These are phyloP conservation scores for Salix udensis DNA, from an alignment of 345 rosid species.

Conservation along the genomic window DNA sequence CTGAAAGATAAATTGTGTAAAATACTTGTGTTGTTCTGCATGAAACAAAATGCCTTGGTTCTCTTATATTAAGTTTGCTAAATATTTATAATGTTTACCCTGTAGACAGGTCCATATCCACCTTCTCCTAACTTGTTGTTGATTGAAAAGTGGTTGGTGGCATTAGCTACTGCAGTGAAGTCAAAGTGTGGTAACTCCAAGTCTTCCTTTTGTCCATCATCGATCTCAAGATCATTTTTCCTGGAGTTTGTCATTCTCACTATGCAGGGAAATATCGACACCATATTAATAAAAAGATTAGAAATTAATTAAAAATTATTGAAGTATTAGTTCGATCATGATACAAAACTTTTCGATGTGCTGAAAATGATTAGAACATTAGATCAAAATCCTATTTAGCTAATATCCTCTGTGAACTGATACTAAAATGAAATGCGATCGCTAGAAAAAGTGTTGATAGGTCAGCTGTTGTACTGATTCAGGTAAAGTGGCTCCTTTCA, in stretches of 20 bases:
- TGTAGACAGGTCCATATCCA: constrained; percentile 10
- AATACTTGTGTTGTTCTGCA: too few relatives aligned
- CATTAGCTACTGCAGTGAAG: background rate
- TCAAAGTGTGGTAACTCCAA: background rate
- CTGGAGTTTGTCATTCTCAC: too few relatives aligned
- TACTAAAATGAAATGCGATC: background rate
- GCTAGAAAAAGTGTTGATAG: too few relatives aligned
- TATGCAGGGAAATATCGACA: too few relatives aligned
- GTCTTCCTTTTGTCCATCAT: background rate
- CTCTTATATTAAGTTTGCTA: too few relatives aligned
- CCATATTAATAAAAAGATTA: too few relatives aligned
- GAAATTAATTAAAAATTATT: too few relatives aligned
- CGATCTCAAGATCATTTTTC: background rate
- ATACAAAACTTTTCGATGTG: background rate
- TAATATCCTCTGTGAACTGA: background rate
- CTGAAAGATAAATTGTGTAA: too few relatives aligned
- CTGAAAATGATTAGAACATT: background rate
- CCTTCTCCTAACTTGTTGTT: constrained; percentile 4
- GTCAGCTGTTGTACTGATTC: too few relatives aligned
- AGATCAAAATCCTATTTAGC: background rate
- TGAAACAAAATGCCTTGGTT: too few relatives aligned
- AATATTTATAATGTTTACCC: background rate
- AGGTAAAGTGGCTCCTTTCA: too few relatives aligned
- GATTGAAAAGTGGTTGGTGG: background rate
- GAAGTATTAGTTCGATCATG: background rate